Base-by-base conservation (phyloP, 257 asterid species). In the Phtheirospermum japonicum region DNA sequence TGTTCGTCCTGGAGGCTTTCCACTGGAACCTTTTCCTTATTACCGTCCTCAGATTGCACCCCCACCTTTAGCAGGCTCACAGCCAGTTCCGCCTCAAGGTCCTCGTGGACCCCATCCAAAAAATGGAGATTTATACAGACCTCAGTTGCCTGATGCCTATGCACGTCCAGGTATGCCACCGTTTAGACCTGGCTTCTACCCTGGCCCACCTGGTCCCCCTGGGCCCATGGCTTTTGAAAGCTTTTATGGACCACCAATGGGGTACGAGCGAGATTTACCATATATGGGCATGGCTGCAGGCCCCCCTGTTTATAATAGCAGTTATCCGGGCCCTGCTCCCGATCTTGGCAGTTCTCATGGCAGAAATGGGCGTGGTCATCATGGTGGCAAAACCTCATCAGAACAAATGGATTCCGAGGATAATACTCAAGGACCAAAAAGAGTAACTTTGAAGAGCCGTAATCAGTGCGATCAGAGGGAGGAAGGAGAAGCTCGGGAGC, bases 211-310 rank as follows among this genome's bases (percentile, higher is more conserved):
- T 56, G 91, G 89, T 28, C 42, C n/a, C n/a, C n/a, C 42, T 36
- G 42, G 42, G 4, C 54, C 54, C 54, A 71, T 85, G 80, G 64
- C 82, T 61, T 85, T 76, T 71, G 99, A 93, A 39, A 86, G 96
- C 42, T 89, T 82, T 64, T 89, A 85, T 81, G 90, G 99, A 57
- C 95, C 88, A 20, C 91, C 94, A 59, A 83, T 84, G 89, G 96
- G 95, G 59, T 93, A 77, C 71, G 95, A 87, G 50, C 86, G 79
- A 49, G 97, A 89, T 52, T 75, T 81, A 53, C 83, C 95, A 23
- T 83, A 66, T 76, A 82, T 81, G 88, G 90, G 92, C 72, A 82
- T 69, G 80, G 72, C 75, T 28, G 66, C 78, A 32, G 82, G 82
- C 0, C 94, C 84, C 53, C 79, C 85, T 36, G 81, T 78, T 59